Percentiles rank a stretch among this genome's conserved stretches.
These are phyloP conservation scores for Globisporangium cystogenes DNA, from an alignment of 352 stramenopile species.

Conservation along the genomic window DNA sequence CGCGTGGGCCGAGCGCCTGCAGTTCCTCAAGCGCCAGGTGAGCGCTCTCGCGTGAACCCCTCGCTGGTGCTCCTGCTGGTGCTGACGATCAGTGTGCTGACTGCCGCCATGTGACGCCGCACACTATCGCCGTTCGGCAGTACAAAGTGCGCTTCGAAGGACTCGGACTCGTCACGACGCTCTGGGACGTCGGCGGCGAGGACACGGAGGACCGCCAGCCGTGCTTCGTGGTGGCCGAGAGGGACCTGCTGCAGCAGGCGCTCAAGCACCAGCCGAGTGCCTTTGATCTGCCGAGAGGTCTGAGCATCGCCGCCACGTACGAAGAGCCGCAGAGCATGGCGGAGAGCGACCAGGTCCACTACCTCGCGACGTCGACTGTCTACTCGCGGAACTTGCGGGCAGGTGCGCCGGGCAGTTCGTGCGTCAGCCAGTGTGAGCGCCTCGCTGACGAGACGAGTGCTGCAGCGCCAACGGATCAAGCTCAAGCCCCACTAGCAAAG, in stretches of 20 bases:
- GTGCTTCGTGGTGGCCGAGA: conserved; percentile 57
- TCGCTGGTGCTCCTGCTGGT: background rate
- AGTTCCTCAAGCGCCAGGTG: conserved; percentile 57
- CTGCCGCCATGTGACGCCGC: background rate
- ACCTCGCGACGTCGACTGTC: conserved; percentile 37
- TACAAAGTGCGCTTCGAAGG: conserved; percentile 58
- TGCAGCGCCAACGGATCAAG: conserved; percentile 6
- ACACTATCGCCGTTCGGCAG: conserved; percentile 14
- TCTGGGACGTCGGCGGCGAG: conserved; percentile 46
- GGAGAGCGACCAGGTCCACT: conserved; percentile 55
- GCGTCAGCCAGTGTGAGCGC: background rate
- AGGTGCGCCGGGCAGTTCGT: background rate
- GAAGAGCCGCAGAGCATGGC: conserved; percentile 45
- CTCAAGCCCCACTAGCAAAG: background rate
- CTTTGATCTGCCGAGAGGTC: conserved; percentile 29
- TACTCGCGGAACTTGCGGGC: conserved; percentile 29
- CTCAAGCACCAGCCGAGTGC: conserved; percentile 22
- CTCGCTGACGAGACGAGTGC: background rate
- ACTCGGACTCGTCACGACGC: conserved; percentile 37
- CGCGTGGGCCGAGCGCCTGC: conserved; percentile 53
- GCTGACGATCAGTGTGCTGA: background rate
- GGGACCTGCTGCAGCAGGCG: conserved; percentile 45
- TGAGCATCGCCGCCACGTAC: conserved; percentile 43
- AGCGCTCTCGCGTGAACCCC: conserved; percentile 6
- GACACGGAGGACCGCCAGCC: conserved; percentile 57